Conservation (phyloP, 139 green algal species). For the Chlamydomonas eustigma region DNA sequence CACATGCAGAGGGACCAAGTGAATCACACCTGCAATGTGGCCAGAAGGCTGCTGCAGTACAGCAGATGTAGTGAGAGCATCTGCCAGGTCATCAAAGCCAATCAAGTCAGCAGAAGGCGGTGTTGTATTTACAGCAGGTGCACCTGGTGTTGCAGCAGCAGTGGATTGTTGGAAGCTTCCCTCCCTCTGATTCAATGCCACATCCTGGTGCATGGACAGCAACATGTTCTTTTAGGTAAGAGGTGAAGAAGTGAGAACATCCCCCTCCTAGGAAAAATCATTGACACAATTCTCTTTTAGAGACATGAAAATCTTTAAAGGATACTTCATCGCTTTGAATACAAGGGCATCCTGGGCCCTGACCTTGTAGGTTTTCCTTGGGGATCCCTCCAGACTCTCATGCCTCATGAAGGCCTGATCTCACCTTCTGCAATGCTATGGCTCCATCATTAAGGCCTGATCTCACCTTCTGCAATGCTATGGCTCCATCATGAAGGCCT, state of each 20-base stretch:
- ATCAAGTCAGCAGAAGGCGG: conserved; percentile 11
- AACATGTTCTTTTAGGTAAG: too few relatives aligned
- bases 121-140: not conserved
- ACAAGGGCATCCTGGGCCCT: too few relatives aligned
- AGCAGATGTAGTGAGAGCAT: conserved; percentile 4
- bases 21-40: not conserved
- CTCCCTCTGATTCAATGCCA: conserved; percentile 1
- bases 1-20: not conserved
- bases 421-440: conserved; percentile 22
- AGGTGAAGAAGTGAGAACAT: not conserved
- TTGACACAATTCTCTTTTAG: too few relatives aligned
- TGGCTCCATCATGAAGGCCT: conserved; percentile 29
- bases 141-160: not conserved
- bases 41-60: not conserved
- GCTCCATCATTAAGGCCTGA: conserved; percentile 22
- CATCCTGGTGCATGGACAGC: not conserved
- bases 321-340: too few relatives aligned
- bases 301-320: too few relatives aligned
- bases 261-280: not conserved
- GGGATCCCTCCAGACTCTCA: too few relatives aligned
- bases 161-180: not conserved
- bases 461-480: conserved; percentile 33
- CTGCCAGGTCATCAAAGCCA: conserved; percentile 23
- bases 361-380: too few relatives aligned
- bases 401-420: too few relatives aligned